phyloP scores from a whole-genome alignment of 805 yeast genomes.

The Myxozyma sirexii region DNA sequence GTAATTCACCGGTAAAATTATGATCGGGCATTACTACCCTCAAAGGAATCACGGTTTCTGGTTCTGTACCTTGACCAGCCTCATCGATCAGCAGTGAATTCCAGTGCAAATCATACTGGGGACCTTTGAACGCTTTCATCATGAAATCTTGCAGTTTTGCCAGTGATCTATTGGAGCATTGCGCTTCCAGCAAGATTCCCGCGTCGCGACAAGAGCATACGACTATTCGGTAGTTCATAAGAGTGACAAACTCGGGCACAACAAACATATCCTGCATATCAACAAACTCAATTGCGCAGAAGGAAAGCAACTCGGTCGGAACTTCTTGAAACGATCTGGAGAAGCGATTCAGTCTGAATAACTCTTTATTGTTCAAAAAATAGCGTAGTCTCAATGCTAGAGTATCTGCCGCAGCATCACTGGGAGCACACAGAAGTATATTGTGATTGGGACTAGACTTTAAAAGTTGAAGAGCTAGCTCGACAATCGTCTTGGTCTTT shows the following conservation, averaged over 20 bases:
- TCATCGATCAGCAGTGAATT: conserved; percentile 29
- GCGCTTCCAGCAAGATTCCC: conserved; percentile 20
- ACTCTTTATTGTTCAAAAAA: conserved; percentile 18
- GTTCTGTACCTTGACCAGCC: conserved; percentile 34
- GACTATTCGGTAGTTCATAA: conserved; percentile 22
- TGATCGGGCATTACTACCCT: conserved; percentile 22
- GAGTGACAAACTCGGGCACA: conserved; percentile 18
- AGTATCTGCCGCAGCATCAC: conserved; percentile 34
- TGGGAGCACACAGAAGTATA: conserved; percentile 30
- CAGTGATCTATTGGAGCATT: conserved; percentile 22
- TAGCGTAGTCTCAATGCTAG: conserved; percentile 24
- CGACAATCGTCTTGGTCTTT: conserved; percentile 33
- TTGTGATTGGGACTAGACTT: neutral
- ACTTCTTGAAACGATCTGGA: conserved; percentile 26
- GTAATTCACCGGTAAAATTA: conserved; percentile 10
- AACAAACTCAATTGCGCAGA: conserved; percentile 21
- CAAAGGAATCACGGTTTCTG: conserved; percentile 25
- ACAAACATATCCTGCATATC: conserved; percentile 26
- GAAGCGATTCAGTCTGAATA: conserved; percentile 22
- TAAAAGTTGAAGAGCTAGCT: conserved; percentile 27
- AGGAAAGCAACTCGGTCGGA: conserved; percentile 24
- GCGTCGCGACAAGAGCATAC: conserved; percentile 32
- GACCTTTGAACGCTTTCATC: conserved; percentile 17
- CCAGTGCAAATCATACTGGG: conserved; percentile 19
- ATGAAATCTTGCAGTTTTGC: conserved; percentile 13